Percentiles rank a stretch among this genome's conserved stretches.
Evolutionary conservation across 129 eudicot species (phyloP).

Genomic region (Lactuca saligna): DNA sequence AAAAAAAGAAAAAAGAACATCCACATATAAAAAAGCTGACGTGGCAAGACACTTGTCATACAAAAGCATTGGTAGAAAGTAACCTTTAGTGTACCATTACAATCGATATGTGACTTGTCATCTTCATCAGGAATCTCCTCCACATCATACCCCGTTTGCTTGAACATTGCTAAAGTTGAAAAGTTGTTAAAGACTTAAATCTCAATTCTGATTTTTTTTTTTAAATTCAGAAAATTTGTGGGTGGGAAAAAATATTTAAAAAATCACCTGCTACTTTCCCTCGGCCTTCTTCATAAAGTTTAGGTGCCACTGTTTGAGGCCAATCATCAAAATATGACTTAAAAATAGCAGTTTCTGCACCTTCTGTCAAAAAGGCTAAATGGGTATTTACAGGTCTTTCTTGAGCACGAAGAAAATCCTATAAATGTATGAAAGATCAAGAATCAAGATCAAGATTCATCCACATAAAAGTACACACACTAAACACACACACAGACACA

Average conservation of each 20-base stretch:
- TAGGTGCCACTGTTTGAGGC: constrained; percentile 53
- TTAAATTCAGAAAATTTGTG: constrained; percentile 1
- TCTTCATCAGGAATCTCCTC: constrained; percentile 57
- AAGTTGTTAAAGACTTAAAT: constrained; percentile 1
- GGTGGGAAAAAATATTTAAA: neutral
- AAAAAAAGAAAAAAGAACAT: neutral
- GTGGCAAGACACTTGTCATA: neutral
- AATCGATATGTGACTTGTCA: constrained; percentile 38
- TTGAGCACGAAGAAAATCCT: constrained; percentile 52
- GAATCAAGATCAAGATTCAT: neutral
- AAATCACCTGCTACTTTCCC: constrained; percentile 72
- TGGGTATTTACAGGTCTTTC: constrained; percentile 43
- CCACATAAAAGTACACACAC: neutral
- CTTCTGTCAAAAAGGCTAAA: constrained; percentile 58
- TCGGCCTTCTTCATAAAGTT: constrained; percentile 67
- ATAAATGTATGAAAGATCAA: constrained; percentile 2
- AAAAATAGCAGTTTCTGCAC: constrained; percentile 63
- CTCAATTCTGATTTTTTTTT: neutral
- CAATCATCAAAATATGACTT: constrained; percentile 60
- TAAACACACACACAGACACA: constrained; percentile 11
- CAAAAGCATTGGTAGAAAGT: constrained; percentile 12
- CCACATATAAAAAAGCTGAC: neutral
- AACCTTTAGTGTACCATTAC: constrained; percentile 54
- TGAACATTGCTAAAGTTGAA: constrained; percentile 48
- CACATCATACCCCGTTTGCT: constrained; percentile 50